These are phyloP conservation scores for Plantago coronopus DNA, from an alignment of 305 asterid species.

Conservation along the genomic window DNA sequence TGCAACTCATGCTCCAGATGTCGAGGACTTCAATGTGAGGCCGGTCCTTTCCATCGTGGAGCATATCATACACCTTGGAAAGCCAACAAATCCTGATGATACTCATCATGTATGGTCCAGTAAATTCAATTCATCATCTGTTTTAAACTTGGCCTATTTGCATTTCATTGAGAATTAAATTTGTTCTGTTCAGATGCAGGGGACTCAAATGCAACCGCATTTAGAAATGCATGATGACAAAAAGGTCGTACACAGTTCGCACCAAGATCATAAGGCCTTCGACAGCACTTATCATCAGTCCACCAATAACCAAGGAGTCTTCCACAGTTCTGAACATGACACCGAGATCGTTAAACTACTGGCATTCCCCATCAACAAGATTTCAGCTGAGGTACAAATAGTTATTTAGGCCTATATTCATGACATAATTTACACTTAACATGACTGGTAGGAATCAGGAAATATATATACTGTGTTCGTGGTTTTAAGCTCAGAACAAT, in stretches of 20 bases:
- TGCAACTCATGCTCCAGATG: conserved; percentile 61
- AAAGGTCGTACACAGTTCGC: conserved; percentile 11
- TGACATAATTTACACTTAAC: too few relatives aligned
- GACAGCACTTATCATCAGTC: conserved; percentile 10
- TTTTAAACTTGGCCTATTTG: background rate
- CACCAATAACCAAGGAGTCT: conserved; percentile 17
- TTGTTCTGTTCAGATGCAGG: conserved; percentile 27
- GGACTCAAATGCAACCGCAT: conserved; percentile 25
- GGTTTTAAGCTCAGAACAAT: too few relatives aligned
- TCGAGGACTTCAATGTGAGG: conserved; percentile 50
- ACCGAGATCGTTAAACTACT: conserved; percentile 40
- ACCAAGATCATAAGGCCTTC: conserved; percentile 25
- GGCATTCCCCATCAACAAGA: conserved; percentile 61
- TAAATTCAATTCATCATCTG: background rate
- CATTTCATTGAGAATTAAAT: background rate
- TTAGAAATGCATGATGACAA: conserved; percentile 33
- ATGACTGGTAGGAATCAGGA: too few relatives aligned
- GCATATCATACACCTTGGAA: conserved; percentile 56
- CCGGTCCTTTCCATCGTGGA: conserved; percentile 59
- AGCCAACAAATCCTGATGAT: conserved; percentile 25
- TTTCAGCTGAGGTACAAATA: conserved; percentile 48
- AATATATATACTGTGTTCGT: too few relatives aligned
- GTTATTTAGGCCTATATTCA: too few relatives aligned
- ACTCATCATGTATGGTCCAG: conserved; percentile 15
- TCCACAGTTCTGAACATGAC: conserved; percentile 31